A percentile compares a stretch with the other conserved stretches of the same genome.
Conservation (phyloP, 495 filamentous ascomycete genomes). For the Cetradonia linearis region DNA sequence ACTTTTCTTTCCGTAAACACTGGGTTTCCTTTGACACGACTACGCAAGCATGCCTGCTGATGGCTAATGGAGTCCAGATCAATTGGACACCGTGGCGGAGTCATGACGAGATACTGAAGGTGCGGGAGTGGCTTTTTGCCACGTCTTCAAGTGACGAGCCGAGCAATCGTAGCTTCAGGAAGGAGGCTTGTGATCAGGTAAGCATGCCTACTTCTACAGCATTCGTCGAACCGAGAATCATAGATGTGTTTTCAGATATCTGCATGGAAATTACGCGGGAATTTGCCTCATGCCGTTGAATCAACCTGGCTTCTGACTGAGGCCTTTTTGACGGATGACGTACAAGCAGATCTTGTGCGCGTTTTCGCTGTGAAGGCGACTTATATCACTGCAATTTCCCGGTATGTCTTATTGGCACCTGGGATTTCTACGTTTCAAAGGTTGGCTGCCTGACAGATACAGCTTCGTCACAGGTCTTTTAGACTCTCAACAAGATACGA, state of each 20-base stretch:
- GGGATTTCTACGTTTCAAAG: not conserved
- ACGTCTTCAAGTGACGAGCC: slow-evolving; percentile 29
- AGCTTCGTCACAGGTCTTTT: slow-evolving; percentile 89
- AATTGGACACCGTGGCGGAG: slow-evolving; percentile 72
- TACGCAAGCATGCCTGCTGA: not conserved
- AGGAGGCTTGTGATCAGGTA: slow-evolving; percentile 41
- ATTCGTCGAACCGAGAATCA: not conserved
- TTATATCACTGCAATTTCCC: slow-evolving; percentile 51
- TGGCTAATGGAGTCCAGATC: slow-evolving; percentile 39
- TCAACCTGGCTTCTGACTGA: slow-evolving; percentile 68
- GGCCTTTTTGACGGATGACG: slow-evolving; percentile 57
- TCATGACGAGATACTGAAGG: slow-evolving; percentile 50
- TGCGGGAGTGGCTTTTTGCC: slow-evolving; percentile 60
- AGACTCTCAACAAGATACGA: slow-evolving; percentile 60
- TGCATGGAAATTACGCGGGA: slow-evolving; percentile 55
- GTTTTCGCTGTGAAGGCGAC: slow-evolving; percentile 46
- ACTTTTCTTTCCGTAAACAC: not conserved
- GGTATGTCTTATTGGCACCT: slow-evolving; percentile 32
- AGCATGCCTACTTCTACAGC: slow-evolving; percentile 5
- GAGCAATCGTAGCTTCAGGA: slow-evolving; percentile 29
- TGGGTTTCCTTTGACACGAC: not conserved
- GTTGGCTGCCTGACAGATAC: slow-evolving; percentile 10
- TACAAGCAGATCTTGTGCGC: slow-evolving; percentile 29
- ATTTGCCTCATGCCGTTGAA: slow-evolving; percentile 72
- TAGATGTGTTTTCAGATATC: slow-evolving; percentile 31